These are phyloP conservation scores for Saxophila tyrrhenica DNA, from an alignment of 495 filamentous ascomycete genomes.

Conservation along the genomic window DNA sequence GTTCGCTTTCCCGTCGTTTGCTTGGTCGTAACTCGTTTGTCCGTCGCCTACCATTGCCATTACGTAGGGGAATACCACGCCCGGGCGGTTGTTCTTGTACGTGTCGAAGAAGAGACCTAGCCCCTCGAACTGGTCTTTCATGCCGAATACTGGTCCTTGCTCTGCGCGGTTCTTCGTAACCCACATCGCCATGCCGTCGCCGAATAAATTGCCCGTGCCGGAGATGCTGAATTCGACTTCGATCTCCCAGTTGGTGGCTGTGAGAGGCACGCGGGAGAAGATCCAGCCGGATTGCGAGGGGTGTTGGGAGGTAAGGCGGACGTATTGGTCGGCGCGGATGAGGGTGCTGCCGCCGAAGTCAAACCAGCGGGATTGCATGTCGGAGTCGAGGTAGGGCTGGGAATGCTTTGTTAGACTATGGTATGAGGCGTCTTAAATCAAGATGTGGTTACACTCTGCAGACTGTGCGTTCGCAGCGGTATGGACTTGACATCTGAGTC, in stretches of 20 bases:
- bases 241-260: conserved; percentile 98
- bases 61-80: conserved; percentile 90
- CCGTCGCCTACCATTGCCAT: conserved; percentile 98
- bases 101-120: conserved; percentile 97
- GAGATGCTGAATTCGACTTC: conserved; percentile 91
- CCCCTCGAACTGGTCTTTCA: conserved; percentile 80
- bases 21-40: conserved; percentile 78
- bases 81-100: conserved; percentile 98
- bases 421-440: background rate
- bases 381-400: conserved; percentile 92
- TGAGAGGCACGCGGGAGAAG: conserved; percentile 86
- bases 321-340: conserved; percentile 87
- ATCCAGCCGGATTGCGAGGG: conserved; percentile 86
- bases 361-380: conserved; percentile 98
- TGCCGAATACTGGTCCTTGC: conserved; percentile 78
- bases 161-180: conserved; percentile 84
- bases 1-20: conserved; percentile 85
- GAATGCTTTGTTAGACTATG: background rate
- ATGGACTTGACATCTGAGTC: conserved; percentile 18
- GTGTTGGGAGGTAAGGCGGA: conserved; percentile 82
- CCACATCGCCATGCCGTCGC: conserved; percentile 98
- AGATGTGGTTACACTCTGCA: conserved; percentile 4
- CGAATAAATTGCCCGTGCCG: conserved; percentile 73
- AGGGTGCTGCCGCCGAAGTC: conserved; percentile 97
- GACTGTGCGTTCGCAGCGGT: conserved; percentile 17